Conservation (phyloP, 306 rosid genomes). For the Mimosa pudica region DNA sequence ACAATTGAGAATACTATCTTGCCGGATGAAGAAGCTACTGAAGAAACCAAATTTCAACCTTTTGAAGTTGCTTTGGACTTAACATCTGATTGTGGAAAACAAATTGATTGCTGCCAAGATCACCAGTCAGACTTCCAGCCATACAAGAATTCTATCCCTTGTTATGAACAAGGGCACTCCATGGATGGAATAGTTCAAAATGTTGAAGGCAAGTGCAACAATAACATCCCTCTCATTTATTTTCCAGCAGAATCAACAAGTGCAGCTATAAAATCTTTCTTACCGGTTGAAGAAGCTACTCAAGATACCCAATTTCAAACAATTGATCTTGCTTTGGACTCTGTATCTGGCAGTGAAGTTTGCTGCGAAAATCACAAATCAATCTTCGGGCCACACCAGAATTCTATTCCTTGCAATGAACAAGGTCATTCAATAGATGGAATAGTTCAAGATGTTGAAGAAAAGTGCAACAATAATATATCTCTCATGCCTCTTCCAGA, state of each 20-base stretch:
- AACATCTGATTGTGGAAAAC: conserved; percentile 29
- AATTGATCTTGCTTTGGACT: conserved; percentile 24
- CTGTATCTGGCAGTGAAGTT: conserved; percentile 30
- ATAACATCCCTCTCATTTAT: conserved; percentile 27
- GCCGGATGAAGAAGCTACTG: conserved; percentile 21
- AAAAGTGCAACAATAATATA: conserved; percentile 12
- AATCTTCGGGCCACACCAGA: conserved; percentile 24
- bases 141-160: conserved; percentile 21
- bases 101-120: conserved; percentile 31
- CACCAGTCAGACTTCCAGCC: conserved; percentile 24
- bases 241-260: conserved; percentile 36
- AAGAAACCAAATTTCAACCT: conserved; percentile 37
- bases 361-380: conserved; percentile 26
- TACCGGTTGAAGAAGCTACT: conserved; percentile 21
- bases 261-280: conserved; percentile 9
- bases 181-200: conserved; percentile 34
- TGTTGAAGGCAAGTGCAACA: conserved; percentile 31
- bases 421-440: conserved; percentile 26
- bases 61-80: conserved; percentile 29
- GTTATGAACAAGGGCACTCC: conserved; percentile 25
- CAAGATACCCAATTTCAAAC: conserved; percentile 38
- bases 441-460: conserved; percentile 30
- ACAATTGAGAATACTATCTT: conserved; percentile 18
- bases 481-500: conserved; percentile 23
- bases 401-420: conserved; percentile 24